A percentile compares a stretch with the other conserved stretches of the same genome.
These are phyloP conservation scores for Lanmaoa pseudosensibilis DNA, from an alignment of 768 basidiomycete species.

Conservation along the genomic window DNA sequence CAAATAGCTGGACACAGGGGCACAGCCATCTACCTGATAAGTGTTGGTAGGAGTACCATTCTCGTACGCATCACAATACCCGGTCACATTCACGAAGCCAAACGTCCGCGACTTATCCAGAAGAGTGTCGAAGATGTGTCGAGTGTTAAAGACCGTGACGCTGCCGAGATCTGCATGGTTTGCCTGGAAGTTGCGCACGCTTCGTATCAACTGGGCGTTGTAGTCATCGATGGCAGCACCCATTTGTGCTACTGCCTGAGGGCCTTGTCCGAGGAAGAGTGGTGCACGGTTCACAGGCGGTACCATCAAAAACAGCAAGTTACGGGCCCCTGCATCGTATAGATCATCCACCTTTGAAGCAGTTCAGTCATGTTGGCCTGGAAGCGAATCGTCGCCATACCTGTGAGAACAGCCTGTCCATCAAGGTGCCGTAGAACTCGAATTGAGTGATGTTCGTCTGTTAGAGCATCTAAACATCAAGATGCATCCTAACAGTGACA, in stretches of 20 bases:
- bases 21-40: constrained; percentile 58
- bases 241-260: constrained; percentile 27
- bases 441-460: constrained; percentile 25
- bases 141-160: constrained; percentile 53
- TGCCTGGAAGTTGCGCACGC: constrained; percentile 40
- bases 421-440: constrained; percentile 27
- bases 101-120: constrained; percentile 52
- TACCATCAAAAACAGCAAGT: constrained; percentile 63
- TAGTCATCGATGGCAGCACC: constrained; percentile 44
- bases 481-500: not conserved
- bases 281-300: constrained; percentile 60
- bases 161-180: constrained; percentile 44
- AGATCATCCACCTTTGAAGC: constrained; percentile 19
- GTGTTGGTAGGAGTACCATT: constrained; percentile 53
- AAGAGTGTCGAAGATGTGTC: constrained; percentile 57
- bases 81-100: constrained; percentile 59
- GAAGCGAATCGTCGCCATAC: constrained; percentile 4
- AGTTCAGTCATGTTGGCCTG: not conserved
- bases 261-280: constrained; percentile 46
- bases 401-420: constrained; percentile 31
- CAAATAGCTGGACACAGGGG: constrained; percentile 67
- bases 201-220: constrained; percentile 46
- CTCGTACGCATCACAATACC: constrained; percentile 58
- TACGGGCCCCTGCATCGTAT: constrained; percentile 49
- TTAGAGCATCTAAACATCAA: not conserved